Base-by-base conservation (phyloP, 495 filamentous ascomycete species). In the Bombardia bombarda region DNA sequence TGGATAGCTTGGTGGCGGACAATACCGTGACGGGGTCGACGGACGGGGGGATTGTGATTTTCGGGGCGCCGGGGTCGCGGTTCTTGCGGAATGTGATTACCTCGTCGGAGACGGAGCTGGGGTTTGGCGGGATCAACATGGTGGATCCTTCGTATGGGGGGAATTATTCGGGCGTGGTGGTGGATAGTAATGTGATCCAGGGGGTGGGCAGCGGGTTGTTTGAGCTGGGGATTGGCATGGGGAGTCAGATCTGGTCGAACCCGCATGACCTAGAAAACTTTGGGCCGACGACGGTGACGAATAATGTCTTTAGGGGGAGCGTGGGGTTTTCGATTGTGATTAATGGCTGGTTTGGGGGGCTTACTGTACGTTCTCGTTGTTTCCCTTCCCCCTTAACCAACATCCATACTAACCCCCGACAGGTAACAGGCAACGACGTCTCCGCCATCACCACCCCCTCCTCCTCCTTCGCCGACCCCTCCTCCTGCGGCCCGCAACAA, bases 91-190 rank as follows among this genome's bases (percentile, higher is more conserved):
- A 50, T 24, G 46, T 38, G 24, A 46, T 50, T 38, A 20, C 38
- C 24, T 50, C 47, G 22, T 46, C 47, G 7, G 17, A 22, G n/a
- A 46, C 34, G 17, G 18, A 41, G 12, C 32, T 50, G 3, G 43
- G 44, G 9, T 50, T 50, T 28, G 47, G 47, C 1, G 47, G 32
- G 6, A 50, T 50, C 32, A 50, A 50, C 16, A 50, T 50, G 47
- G 47, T 50, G 4, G 47, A 50, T 33, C 37, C 23, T 1, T 23
- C 36, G 9, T 50, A 46, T 23, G 20, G 20, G 0, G 47, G 16
- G 8, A 50, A 50, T 38, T 50, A 50, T 32, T 35, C 47, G 4
- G 32, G 34, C 31, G 47, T 50, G 7, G 43, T 50, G 12, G 47
- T 50, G 10, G 41, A 28, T 5, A 14, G 32, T 38, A 50, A 45